Conservation (phyloP, 257 asterid species). For the Petunia axillaris region DNA sequence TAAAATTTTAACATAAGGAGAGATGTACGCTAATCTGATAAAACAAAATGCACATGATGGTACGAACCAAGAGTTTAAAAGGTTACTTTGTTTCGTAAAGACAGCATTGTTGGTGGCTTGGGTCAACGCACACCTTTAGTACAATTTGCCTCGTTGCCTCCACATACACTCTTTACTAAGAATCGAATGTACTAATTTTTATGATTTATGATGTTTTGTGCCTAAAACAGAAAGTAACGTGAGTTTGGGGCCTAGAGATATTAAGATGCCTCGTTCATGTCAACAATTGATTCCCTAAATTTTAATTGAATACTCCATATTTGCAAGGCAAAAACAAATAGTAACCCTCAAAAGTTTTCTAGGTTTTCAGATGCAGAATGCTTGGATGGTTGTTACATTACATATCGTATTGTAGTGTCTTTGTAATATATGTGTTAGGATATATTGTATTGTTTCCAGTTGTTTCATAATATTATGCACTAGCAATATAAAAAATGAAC, state of each 20-base stretch:
- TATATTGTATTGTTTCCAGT: too few relatives aligned
- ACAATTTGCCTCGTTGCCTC: background rate
- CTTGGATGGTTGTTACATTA: too few relatives aligned
- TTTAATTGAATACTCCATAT: too few relatives aligned
- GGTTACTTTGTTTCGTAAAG: slow-evolving; percentile 11
- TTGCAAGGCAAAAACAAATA: too few relatives aligned
- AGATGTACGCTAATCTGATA: background rate
- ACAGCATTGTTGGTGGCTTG: slow-evolving; percentile 12
- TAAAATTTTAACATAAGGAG: background rate
- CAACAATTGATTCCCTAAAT: too few relatives aligned
- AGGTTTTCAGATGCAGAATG: too few relatives aligned
- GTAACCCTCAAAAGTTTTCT: too few relatives aligned
- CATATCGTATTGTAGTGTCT: too few relatives aligned
- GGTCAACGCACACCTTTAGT: background rate
- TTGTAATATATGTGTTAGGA: too few relatives aligned
- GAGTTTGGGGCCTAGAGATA: background rate
- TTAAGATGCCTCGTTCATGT: background rate
- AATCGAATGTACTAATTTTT: background rate
- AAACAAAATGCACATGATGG: slow-evolving; percentile 1
- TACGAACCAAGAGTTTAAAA: background rate
- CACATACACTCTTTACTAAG: background rate
- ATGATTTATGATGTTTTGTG: background rate
- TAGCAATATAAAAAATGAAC: too few relatives aligned
- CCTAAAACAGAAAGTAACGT: background rate
- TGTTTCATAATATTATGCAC: too few relatives aligned